Evolutionary conservation across 805 yeast genomes (phyloP), one percentile per base, ranked within the genome.

Genomic region (Candida schatavii): DNA sequence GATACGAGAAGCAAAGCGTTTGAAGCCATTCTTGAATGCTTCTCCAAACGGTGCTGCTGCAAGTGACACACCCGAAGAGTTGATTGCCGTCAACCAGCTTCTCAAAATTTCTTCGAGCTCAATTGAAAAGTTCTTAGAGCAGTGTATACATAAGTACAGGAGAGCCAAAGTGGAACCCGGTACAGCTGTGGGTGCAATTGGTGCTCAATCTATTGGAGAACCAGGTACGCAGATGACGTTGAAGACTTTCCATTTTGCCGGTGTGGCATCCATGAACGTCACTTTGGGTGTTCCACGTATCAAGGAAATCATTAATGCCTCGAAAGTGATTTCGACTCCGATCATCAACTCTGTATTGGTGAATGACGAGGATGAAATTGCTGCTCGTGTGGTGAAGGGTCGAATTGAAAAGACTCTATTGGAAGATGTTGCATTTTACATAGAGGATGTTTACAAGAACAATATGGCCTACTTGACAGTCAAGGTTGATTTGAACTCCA

Each of bases 231-330:
- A 93, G 70, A 93, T 93, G 99, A 93, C 99, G 3, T 76, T 78
- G 62, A 78, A 78, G 60, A 78, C 83, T 53, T 91, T 91, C 88
- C 99, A 93, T 75, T 93, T 93, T 76, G 99, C 99, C 56, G 99
- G 99, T 76, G 99, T 93, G 44, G 98, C 99, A 27, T 86, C 96
- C 36, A 93, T 91, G 97, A 93, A 93, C 72, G 96, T 91, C 50
- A 93, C 99, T 0, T 78, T 93, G 52, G 99, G 99, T 79, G 99
- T 93, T 40, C 99, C 99, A 38, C 97, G 99, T 78, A 91, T 93
- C 62, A 93, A 93, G 68, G 99, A 93, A 73, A 93, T 93, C 62
- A 93, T 93, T 62, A 93, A 93, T 62, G 99, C 99, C 2, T 87
- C 97, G 15, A 93, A 93, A 62, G 79, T 81, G 15, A 93, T 93